Evolutionary conservation across 495 filamentous ascomycete genomes (phyloP).

Genomic region (Lasiosphaeria hispida): DNA sequence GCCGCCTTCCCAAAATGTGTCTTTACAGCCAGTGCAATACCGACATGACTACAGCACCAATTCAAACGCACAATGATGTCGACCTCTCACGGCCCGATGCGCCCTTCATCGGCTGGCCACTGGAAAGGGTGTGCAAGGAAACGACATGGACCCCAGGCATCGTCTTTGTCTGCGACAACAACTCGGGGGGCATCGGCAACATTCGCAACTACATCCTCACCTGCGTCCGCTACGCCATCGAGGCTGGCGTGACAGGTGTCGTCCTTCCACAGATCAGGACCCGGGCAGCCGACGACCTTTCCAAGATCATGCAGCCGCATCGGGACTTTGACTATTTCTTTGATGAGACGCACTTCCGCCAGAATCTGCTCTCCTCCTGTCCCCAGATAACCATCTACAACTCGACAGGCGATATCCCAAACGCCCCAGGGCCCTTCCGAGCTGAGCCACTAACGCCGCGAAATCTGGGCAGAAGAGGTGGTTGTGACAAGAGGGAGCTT

Average conservation of each 20-base stretch:
- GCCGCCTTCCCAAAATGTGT: slow-evolving; percentile 22
- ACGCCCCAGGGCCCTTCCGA: slow-evolving; percentile 26
- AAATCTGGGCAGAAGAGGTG: slow-evolving; percentile 36
- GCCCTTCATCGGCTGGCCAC: slow-evolving; percentile 47
- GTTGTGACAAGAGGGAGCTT: slow-evolving; percentile 44
- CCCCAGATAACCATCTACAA: slow-evolving; percentile 43
- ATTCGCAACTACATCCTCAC: slow-evolving; percentile 53
- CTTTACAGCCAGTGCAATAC: slow-evolving; percentile 14
- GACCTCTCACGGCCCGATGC: slow-evolving; percentile 39
- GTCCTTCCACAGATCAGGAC: slow-evolving; percentile 44
- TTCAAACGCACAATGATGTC: background rate
- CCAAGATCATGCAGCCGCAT: slow-evolving; percentile 32
- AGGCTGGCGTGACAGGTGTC: slow-evolving; percentile 45
- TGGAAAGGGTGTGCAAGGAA: slow-evolving; percentile 45
- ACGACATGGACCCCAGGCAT: slow-evolving; percentile 36
- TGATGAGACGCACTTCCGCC: slow-evolving; percentile 41
- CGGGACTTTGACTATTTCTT: slow-evolving; percentile 46
- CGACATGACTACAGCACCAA: background rate
- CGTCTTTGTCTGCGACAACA: slow-evolving; percentile 49
- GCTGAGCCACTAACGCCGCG: slow-evolving; percentile 42
- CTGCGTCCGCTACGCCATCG: slow-evolving; percentile 49
- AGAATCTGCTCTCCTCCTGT: slow-evolving; percentile 33
- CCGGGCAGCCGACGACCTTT: slow-evolving; percentile 31
- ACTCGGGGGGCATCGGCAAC: slow-evolving; percentile 52
- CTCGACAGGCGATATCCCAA: slow-evolving; percentile 36